phyloP scores from a whole-genome alignment of 306 rosid genomes.

The Fragaria iinumae region DNA sequence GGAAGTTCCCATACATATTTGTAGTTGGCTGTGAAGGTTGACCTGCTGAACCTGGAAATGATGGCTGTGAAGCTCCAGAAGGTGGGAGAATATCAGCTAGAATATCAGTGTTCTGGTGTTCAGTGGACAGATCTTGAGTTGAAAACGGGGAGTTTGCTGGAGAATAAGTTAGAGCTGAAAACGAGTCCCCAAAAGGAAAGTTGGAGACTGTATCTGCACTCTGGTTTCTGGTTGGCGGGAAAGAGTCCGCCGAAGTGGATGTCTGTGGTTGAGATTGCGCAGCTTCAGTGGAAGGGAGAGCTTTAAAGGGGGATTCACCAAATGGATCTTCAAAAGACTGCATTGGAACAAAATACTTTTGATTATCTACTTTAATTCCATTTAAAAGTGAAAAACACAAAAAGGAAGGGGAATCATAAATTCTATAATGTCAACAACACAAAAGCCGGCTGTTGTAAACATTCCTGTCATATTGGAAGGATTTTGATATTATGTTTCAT shows the following conservation, averaged over 20 bases:
- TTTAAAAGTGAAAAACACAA: background rate
- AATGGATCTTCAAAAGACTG: constrained; percentile 87
- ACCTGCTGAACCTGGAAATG: constrained; percentile 46
- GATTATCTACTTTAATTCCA: constrained; percentile 1
- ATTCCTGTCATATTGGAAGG: background rate
- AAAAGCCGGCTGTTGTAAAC: background rate
- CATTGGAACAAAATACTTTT: constrained; percentile 27
- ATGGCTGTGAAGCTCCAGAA: constrained; percentile 52
- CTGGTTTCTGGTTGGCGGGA: constrained; percentile 24
- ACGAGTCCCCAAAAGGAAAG: constrained; percentile 56
- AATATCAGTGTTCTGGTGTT: constrained; percentile 58
- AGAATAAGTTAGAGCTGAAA: constrained; percentile 58
- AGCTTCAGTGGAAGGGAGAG: constrained; percentile 51
- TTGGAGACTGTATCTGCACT: constrained; percentile 42
- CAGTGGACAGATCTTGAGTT: constrained; percentile 44
- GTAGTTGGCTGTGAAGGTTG: constrained; percentile 49
- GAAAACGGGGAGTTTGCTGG: constrained; percentile 38
- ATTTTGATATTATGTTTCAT: background rate
- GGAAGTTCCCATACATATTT: constrained; percentile 49
- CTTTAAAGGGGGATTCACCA: constrained; percentile 89
- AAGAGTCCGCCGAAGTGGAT: constrained; percentile 20
- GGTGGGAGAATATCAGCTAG: constrained; percentile 79
- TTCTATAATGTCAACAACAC: background rate
- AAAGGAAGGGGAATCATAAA: background rate
- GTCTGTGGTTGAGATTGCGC: constrained; percentile 50